Evolutionary conservation across 1,284 basidiomycete species (phyloP), one percentile per base, ranked within the genome.

Genomic region (Cystobasidium slooffiae): DNA sequence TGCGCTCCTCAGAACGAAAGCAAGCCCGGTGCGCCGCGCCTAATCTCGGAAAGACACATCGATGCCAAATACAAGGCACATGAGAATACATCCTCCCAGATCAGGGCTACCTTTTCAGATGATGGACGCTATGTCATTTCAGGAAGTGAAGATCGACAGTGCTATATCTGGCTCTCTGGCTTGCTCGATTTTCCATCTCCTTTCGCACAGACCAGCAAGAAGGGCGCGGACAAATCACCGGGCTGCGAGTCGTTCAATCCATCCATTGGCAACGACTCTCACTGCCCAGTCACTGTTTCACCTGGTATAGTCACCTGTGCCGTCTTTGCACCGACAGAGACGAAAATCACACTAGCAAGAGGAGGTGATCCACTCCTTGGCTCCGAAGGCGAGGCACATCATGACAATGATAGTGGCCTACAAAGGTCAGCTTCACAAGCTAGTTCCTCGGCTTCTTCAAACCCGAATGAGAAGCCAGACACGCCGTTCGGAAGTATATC

Each of bases 101-200:
- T 67, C 24, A 65, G 49, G 14, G 82, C 82, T 0, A 80, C 77
- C 7, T 75, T 81, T 56, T 77, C 77, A 18, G 77, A 77, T 47
- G 82, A 83, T 46, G 80, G 79, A 12, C 64, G 76, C 14, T 82
- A 78, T 75, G 76, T 83, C 70, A 78, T 83, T 39, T 79, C 79
- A 0, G 82, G 82, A 1, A 79, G 78, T 9, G 82, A 83, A 64
- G 82, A 82, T 55, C 77, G 79, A 1, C 72, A 76, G 18, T 80
- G 82, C 51, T 78, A 79, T 68, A 76, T 77, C 24, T 77, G 76
- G 76, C 56, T 70, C 12, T 75, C 73, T 18, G 68, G 68, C 22
- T 37, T 68, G 22, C 43, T 44, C n/a, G 53, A 68, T 12, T 68
- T 68, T 37, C 66, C 66, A 7, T 10, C 12, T 7, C 52, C 66